Evolutionary conservation across 2,329 filamentous ascomycete genomes (phyloP), one percentile per base, ranked within the genome.

Genomic region (Fusarium coicis): DNA sequence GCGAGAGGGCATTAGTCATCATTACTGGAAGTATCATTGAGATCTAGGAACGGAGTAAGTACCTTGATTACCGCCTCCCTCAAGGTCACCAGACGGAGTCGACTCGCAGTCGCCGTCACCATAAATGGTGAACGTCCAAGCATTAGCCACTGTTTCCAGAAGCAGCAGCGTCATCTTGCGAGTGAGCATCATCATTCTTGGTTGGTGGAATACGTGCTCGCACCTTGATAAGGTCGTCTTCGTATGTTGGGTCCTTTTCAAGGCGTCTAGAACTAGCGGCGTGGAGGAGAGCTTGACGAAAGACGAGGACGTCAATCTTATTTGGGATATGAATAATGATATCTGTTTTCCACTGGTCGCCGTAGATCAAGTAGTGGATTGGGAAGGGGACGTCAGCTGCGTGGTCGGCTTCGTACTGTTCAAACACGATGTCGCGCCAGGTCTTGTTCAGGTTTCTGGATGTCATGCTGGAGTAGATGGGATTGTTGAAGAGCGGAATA

Each of bases 381-480:
- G 66, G 65, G 4, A 73, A 72, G 1, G 58, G 49, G 15, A 44
- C 81, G 76, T n/a, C 78, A 77, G 61, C 78, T 80, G 40, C 65
- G 34, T 60, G 23, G 8, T 67, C 70, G 21, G 26, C 46, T 37
- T 47, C 58, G 40, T 73, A 73, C 34, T 70, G 62, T 15, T 52
- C 42, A 34, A 70, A 70, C 19, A 70, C 10, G 9, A 73, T 44
- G 8, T 72, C 70, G 44, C 70, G 49, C 66, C 70, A 73, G 21
- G 66, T 73, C 42, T 68, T 53, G 39, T 73, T 63, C 40, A 73
- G 70, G 23, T 73, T 73, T 59, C 70, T 73, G 26, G 7, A 36
- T 50, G 70, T 73, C 70, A 73, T 74, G 12, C 10, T 60, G 28
- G 19, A 49, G 36, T 30, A 37, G 36, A 32, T 15, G n/a, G 28